Conservation (phyloP, 2,329 filamentous ascomycete species). For the Apiospora kogelbergensis region DNA sequence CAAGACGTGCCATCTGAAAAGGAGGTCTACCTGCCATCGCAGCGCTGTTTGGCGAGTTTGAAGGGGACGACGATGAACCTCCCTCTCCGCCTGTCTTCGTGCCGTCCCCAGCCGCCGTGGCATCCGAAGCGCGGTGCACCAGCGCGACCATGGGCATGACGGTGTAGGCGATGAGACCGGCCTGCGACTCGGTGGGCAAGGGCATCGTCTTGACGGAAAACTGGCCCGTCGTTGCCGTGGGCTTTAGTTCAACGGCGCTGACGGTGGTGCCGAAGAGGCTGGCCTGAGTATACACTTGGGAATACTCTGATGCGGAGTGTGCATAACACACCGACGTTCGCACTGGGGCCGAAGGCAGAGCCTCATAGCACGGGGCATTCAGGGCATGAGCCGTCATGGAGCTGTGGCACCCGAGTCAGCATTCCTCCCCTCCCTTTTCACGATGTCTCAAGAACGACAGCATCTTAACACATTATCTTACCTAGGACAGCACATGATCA, state of each 20-base stretch:
- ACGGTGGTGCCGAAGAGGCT: background rate
- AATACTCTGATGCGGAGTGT: background rate
- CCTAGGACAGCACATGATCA: background rate
- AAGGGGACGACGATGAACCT: background rate
- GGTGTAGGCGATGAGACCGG: background rate
- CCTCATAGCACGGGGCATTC: background rate
- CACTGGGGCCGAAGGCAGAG: background rate
- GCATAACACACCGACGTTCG: background rate
- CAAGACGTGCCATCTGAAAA: background rate
- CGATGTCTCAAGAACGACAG: no score
- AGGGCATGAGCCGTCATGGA: background rate
- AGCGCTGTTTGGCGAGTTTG: background rate
- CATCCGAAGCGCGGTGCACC: background rate
- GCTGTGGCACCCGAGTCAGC: background rate
- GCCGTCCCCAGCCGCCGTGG: background rate
- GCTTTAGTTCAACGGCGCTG: background rate
- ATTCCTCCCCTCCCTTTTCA: background rate
- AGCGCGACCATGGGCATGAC: background rate
- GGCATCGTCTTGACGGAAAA: background rate
- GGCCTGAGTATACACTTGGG: background rate
- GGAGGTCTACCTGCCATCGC: background rate
- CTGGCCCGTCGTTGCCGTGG: background rate
- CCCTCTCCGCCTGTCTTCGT: background rate
- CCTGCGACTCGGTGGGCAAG: no score
- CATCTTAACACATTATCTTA: no score